Conservation (phyloP, 306 rosid genomes). For the Inga laurina region DNA sequence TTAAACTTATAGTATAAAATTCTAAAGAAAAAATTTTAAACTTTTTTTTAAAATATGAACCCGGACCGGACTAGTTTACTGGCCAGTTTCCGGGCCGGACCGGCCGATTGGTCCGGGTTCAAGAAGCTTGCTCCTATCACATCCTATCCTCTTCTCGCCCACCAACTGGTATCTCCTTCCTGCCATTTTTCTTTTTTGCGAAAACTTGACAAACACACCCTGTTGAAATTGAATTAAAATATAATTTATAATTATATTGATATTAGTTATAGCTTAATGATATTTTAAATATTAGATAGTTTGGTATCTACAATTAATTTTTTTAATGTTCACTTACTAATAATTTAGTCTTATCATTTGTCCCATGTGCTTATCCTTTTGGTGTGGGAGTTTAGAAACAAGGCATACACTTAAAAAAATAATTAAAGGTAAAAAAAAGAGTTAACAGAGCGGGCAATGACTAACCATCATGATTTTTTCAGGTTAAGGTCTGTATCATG, state of each 20-base stretch:
- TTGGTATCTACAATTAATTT: background rate
- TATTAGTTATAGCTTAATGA: background rate
- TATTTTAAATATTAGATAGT: background rate
- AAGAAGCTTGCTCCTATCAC: background rate
- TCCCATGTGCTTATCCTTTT: background rate
- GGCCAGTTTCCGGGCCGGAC: too few species aligned
- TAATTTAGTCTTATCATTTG: background rate
- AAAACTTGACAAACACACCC: background rate
- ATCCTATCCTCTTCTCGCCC: background rate
- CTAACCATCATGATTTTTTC: background rate
- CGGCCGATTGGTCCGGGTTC: too few species aligned
- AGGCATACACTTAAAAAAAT: background rate
- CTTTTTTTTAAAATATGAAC: too few species aligned
- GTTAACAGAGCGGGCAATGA: background rate
- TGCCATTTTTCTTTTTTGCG: background rate
- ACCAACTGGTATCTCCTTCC: background rate
- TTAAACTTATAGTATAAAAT: too few species aligned
- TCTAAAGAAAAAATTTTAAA: too few species aligned
- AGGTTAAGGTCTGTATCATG: background rate
- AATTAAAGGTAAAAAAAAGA: background rate
- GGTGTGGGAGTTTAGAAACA: background rate
- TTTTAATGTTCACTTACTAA: background rate
- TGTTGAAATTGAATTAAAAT: background rate
- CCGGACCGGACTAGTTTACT: too few species aligned
- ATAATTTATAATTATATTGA: too few species aligned